A percentile compares a stretch with the other conserved stretches of the same genome.
Evolutionary conservation across 2,329 filamentous ascomycete genomes (phyloP).

Genomic region (Trichoderma arundinaceum): DNA sequence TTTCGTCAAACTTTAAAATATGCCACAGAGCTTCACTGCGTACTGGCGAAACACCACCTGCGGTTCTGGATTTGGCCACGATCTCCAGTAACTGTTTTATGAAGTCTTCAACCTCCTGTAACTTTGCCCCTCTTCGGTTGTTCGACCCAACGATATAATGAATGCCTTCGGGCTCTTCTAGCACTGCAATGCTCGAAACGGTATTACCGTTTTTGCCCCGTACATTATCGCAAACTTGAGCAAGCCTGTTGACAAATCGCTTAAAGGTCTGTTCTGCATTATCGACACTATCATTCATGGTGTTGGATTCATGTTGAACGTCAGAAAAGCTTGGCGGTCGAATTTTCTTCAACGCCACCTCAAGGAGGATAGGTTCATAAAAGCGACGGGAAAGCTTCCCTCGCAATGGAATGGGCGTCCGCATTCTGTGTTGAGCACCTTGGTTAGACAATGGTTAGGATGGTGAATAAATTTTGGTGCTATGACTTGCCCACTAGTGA

Average conservation of each 20-base stretch:
- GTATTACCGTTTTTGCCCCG: conserved; percentile 38
- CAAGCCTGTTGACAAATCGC: conserved; percentile 42
- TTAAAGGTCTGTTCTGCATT: conserved; percentile 38
- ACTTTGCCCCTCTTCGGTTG: conserved; percentile 14
- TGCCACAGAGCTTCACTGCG: conserved; percentile 23
- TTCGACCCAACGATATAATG: conserved; percentile 44
- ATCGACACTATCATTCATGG: background rate
- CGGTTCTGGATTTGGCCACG: conserved; percentile 21
- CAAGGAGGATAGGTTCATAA: conserved; percentile 41
- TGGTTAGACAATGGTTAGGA: background rate
- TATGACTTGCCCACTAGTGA: background rate
- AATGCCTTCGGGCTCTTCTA: conserved; percentile 39
- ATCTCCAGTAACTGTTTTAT: conserved; percentile 31
- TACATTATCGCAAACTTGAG: conserved; percentile 41
- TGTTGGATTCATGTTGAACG: conserved; percentile 15
- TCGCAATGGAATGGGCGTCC: conserved; percentile 24
- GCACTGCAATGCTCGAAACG: conserved; percentile 41
- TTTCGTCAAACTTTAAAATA: conserved; percentile 37
- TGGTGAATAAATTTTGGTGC: too few species aligned
- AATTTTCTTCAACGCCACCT: conserved; percentile 37
- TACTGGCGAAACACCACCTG: rapidly evolving
- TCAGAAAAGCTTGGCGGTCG: background rate
- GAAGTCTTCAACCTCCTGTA: conserved; percentile 23
- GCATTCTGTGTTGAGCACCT: background rate
- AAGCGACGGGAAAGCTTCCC: conserved; percentile 38